Base-by-base conservation (phyloP, 768 basidiomycete species). In the Kondoa subrosea region DNA sequence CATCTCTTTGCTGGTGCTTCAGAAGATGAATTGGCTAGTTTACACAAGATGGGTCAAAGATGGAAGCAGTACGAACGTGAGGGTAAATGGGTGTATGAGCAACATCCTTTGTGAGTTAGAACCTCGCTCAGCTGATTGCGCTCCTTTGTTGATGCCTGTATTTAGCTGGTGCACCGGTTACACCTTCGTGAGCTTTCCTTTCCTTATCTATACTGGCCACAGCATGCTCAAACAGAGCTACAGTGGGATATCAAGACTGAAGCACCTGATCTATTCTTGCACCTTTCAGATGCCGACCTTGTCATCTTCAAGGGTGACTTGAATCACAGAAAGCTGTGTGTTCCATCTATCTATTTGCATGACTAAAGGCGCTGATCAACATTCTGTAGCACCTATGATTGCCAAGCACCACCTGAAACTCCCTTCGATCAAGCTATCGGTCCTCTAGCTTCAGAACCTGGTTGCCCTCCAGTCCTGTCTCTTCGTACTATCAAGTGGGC, bases 41-140 rank as follows among this genome's bases (percentile, higher is more conserved):
- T 95, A 56, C 81, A 86, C 59, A 80, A 83, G 57, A 82, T 96
- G 34, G 92, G 90, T 59, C 77, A 80, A 68, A 82, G 92, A 33
- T 96, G 92, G 92, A 93, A 95, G 85, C 74, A 90, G 84, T 95
- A 95, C 75, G 89, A 89, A 78, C 86, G 83, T 75, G 86, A 93
- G 75, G 89, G 89, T 40, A 89, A 84, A 79, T 93, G 89, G 89
- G 84, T 89, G 33, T 93, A 92, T 76, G 91, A 95, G 77, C 87
- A 90, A 73, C 89, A 91, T 73, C 87, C 88, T 12, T 77, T 77
- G 75, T 76, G 75, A 75, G 91, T 89, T 76, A 89, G 89, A n/a
- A 91, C 91, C 3, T 92, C 89, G 79, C 92, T 90, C 56, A 93
- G 85, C 80, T 75, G 74, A 50, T 8, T 50, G n/a, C n/a, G n/a